Evolutionary conservation across 116 monocot species (phyloP).

Genomic region (Iris pallida): DNA sequence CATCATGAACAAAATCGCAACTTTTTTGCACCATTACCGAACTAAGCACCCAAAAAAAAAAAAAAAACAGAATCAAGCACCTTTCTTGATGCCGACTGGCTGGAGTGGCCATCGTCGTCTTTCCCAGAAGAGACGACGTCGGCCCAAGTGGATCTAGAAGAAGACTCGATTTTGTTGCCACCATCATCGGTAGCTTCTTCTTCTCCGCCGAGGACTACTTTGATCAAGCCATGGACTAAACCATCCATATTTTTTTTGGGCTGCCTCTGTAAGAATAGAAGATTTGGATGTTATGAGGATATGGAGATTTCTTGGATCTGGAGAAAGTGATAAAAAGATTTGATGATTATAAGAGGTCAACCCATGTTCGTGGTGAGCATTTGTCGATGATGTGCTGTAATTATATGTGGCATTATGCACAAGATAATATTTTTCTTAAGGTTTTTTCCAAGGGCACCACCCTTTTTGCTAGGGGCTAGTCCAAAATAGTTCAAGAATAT

Average conservation of each 20-base stretch:
- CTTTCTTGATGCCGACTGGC: slow-evolving; percentile 13
- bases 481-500: too few relatives aligned
- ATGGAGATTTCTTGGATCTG: not conserved
- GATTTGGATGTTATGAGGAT: not conserved
- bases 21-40: not conserved
- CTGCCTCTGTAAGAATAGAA: not conserved
- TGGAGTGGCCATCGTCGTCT: slow-evolving; percentile 13
- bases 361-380: too few relatives aligned
- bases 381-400: too few relatives aligned
- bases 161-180: not conserved
- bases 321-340: not conserved
- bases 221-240: slow-evolving; percentile 47
- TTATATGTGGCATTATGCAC: too few relatives aligned
- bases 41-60: not conserved
- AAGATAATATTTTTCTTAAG: too few relatives aligned
- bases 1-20: not conserved
- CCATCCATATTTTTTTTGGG: slow-evolving; percentile 31
- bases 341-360: too few relatives aligned
- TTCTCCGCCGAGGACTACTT: slow-evolving; percentile 41
- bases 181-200: slow-evolving; percentile 11
- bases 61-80: not conserved
- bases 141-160: slow-evolving; percentile 74
- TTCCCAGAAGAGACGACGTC: slow-evolving; percentile 47
- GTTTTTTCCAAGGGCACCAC: too few relatives aligned
- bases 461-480: too few relatives aligned